A percentile compares a stretch with the other conserved stretches of the same genome.
phyloP scores from a whole-genome alignment of 2,329 filamentous ascomycete species.

The Diaporthe ilicicola region DNA sequence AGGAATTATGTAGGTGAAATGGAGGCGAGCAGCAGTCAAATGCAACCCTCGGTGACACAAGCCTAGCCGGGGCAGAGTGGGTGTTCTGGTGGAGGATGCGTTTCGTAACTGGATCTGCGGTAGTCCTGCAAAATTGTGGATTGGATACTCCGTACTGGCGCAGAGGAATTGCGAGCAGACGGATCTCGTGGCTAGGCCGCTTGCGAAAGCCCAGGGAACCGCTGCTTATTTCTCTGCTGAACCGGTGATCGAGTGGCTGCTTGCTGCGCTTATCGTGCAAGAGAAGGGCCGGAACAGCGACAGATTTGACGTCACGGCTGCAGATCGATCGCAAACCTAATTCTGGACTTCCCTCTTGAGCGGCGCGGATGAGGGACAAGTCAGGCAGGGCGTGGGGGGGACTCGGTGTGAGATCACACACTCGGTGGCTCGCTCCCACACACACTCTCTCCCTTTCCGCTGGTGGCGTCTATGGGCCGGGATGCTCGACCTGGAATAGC shows the following conservation, averaged over 20 bases:
- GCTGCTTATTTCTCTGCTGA: slow-evolving; percentile 18
- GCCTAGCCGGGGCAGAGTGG: slow-evolving; percentile 22
- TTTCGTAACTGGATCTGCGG: slow-evolving; percentile 26
- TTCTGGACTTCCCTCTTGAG: slow-evolving; percentile 7
- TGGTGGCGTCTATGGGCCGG: slow-evolving; percentile 1
- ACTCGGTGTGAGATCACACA: slow-evolving; percentile 1
- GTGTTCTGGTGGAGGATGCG: slow-evolving; percentile 20
- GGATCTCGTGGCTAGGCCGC: slow-evolving; percentile 8
- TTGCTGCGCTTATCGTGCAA: slow-evolving; percentile 8
- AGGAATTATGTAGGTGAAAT: slow-evolving; percentile 26
- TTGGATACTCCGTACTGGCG: slow-evolving; percentile 13
- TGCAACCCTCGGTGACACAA: slow-evolving; percentile 22
- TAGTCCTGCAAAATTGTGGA: slow-evolving; percentile 27
- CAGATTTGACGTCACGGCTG: slow-evolving; percentile 25
- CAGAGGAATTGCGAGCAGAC: slow-evolving; percentile 7
- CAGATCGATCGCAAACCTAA: slow-evolving; percentile 27
- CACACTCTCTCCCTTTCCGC: background rate
- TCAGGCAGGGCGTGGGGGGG: background rate
- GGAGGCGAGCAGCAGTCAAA: slow-evolving; percentile 20
- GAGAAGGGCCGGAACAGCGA: slow-evolving; percentile 6
- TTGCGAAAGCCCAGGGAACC: slow-evolving; percentile 18
- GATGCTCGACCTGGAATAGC: slow-evolving; percentile 19
- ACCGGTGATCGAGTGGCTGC: slow-evolving; percentile 17
- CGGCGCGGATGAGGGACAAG: background rate
- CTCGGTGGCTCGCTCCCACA: background rate